Evolutionary conservation across 257 asterid genomes (phyloP), one percentile per base, ranked within the genome.

Genomic region (Jacaranda copaia): DNA sequence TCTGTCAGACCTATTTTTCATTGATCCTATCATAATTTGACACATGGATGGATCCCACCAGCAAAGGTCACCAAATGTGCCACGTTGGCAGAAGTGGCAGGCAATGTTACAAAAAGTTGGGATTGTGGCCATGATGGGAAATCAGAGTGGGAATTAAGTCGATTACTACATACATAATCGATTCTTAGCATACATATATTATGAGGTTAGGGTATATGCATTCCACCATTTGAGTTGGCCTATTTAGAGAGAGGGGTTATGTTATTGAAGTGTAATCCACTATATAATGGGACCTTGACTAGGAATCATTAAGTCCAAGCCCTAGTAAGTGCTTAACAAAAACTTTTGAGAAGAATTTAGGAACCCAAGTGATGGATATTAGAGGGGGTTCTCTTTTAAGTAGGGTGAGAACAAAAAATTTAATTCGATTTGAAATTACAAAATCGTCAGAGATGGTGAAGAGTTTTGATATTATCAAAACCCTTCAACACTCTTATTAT

Each of bases 291-390:
- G 65, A 70, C 49, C 35, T 15, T 70, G 75, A 70, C 75, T 70
- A 7, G 75, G 88, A 83, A 69, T 73, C 83, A 69, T 87, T 65
- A 76, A 20, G 45, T 2, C 6, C 8, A 70, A 52, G 53, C n/a
- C 16, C 35, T 48, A n/a, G 25, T 32, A 14, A 63, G 69, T 63
- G 69, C 42, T 63, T 63, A 63, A 65, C 3, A n/a, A 65, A 40
- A 59, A 25, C 2, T 25, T 25, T 25, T n/a, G n/a, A 25, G 32
- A 25, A 25, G 32, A 25, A 25, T 25, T 25, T 25, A 25, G 32
- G 32, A 25, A 25, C 32, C 32, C 2, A 25, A 25, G 32, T 25
- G 32, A 25, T 25, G 32, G 2, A 2, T 25, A 25, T 25, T 25
- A 25, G 32, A 25, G 32, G 32, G 32, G 32, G 32, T 25, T 25